These are phyloP conservation scores for Lecanicillium sp. DNA, from an alignment of 2,329 filamentous ascomycete species.

Conservation along the genomic window DNA sequence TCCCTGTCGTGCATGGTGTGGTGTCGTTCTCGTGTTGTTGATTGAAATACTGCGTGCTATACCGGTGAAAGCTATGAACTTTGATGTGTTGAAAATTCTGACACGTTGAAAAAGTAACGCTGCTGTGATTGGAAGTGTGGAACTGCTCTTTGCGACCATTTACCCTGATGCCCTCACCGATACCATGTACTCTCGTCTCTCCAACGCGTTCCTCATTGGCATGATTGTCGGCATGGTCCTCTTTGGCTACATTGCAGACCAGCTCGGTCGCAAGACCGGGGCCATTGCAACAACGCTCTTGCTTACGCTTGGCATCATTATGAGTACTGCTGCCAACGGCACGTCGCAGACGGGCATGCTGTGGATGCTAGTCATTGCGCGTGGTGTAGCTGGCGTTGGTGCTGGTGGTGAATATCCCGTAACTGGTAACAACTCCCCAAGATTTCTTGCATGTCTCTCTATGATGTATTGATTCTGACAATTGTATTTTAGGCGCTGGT, in stretches of 20 bases:
- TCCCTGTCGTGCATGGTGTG: no score
- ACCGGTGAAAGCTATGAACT: no score
- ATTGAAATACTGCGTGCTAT: no score
- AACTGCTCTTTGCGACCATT: constrained; percentile 29
- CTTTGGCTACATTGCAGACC: constrained; percentile 42
- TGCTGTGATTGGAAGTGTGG: constrained; percentile 35
- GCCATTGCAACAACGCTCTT: constrained; percentile 37
- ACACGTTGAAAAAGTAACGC: constrained; percentile 25
- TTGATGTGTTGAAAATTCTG: no score
- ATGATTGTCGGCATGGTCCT: constrained; percentile 48
- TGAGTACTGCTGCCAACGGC: constrained; percentile 37
- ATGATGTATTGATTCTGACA: no score
- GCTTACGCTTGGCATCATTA: constrained; percentile 35
- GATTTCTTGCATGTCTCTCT: no score
- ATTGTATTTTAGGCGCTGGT: constrained; percentile 21
- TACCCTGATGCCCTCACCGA: constrained; percentile 33
- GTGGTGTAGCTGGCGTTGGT: constrained; percentile 32
- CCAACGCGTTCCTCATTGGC: constrained; percentile 47
- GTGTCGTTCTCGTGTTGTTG: no score
- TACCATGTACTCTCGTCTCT: constrained; percentile 40
- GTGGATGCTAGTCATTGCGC: constrained; percentile 39
- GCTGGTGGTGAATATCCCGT: constrained; percentile 46
- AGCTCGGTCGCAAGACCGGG: constrained; percentile 38
- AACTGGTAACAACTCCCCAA: constrained; percentile 17
- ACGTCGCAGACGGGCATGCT: constrained; percentile 29